A percentile compares a stretch with the other conserved stretches of the same genome.
These are phyloP conservation scores for Thraustotheca clavata DNA, from an alignment of 352 stramenopile genomes.

Conservation along the genomic window DNA sequence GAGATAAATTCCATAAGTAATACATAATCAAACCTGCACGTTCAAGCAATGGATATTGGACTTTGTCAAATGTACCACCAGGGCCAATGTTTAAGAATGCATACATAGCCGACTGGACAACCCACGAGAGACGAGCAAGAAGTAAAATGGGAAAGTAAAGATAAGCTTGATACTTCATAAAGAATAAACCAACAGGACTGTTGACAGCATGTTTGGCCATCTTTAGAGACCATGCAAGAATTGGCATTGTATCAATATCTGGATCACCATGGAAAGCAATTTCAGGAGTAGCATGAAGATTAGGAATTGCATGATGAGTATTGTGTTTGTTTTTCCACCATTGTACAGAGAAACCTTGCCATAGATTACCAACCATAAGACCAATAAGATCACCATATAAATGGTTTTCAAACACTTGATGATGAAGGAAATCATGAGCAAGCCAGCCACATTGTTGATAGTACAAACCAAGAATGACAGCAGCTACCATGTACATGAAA, in stretches of 20 bases:
- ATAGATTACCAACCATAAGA: conserved; percentile 93
- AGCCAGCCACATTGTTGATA: conserved; percentile 99
- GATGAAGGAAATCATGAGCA: conserved; percentile 95
- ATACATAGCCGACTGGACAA: conserved; percentile 95
- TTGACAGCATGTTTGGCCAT: conserved; percentile 87
- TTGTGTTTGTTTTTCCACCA: conserved; percentile 99
- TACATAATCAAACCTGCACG: conserved; percentile 73
- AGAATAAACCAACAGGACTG: conserved; percentile 77
- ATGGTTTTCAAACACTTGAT: conserved; percentile 96
- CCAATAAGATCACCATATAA: conserved; percentile 89
- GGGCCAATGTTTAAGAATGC: conserved; percentile 82
- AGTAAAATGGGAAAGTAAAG: conserved; percentile 98
- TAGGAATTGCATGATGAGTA: conserved; percentile 96
- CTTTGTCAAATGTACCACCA: conserved; percentile 71
- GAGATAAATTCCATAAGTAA: conserved; percentile 89
- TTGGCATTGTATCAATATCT: conserved; percentile 98
- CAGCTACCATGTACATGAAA: conserved; percentile 87
- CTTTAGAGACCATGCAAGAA: conserved; percentile 95
- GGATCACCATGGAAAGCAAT: conserved; percentile 90
- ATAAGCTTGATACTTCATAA: conserved; percentile 89
- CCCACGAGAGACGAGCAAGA: conserved; percentile 94
- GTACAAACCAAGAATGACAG: conserved; percentile 92
- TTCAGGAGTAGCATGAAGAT: conserved; percentile 89
- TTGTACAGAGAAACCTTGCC: conserved; percentile 95
- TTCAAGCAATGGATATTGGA: conserved; percentile 82